phyloP scores from a whole-genome alignment of 2,329 filamentous ascomycete genomes.

The Alternaria brassicicola region DNA sequence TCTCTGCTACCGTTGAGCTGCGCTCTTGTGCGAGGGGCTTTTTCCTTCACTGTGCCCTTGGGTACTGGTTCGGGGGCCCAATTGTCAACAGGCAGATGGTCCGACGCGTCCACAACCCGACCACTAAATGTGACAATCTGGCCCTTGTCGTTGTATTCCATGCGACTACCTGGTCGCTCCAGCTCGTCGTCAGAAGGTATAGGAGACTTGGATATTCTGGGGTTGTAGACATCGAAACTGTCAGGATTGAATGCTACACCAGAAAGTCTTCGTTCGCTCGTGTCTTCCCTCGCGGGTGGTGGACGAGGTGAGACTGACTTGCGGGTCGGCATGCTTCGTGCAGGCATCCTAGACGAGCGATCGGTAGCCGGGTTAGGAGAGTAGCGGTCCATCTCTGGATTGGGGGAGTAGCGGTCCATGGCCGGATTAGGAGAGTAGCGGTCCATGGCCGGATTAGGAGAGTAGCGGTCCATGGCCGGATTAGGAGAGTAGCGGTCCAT shows the following conservation, averaged over 20 bases:
- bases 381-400: slow-evolving; percentile 11
- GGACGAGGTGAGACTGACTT: slow-evolving; percentile 79
- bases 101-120: slow-evolving; percentile 77
- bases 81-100: slow-evolving; percentile 76
- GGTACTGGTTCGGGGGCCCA: slow-evolving; percentile 79
- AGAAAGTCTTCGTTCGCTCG: slow-evolving; percentile 59
- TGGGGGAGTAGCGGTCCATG: slow-evolving; percentile 23
- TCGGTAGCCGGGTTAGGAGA: slow-evolving; percentile 37
- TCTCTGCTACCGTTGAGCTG: slow-evolving; percentile 59
- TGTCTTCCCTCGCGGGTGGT: slow-evolving; percentile 51
- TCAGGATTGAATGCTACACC: slow-evolving; percentile 76
- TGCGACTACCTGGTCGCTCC: slow-evolving; percentile 40
- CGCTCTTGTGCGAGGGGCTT: slow-evolving; percentile 52
- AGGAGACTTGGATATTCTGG: slow-evolving; percentile 48
- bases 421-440: slow-evolving; percentile 31
- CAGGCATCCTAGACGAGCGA: slow-evolving; percentile 50
- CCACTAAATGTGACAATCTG: slow-evolving; percentile 80
- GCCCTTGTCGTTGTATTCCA: slow-evolving; percentile 60
- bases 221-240: slow-evolving; percentile 75
- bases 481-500: slow-evolving; percentile 37
- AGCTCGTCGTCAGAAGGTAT: slow-evolving; percentile 32
- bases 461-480: slow-evolving; percentile 15
- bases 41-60: slow-evolving; percentile 56
- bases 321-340: slow-evolving; percentile 59
- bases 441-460: slow-evolving; percentile 24